Evolutionary conservation across 2,329 filamentous ascomycete genomes (phyloP).

Genomic region (Tolypocladium paradoxum): DNA sequence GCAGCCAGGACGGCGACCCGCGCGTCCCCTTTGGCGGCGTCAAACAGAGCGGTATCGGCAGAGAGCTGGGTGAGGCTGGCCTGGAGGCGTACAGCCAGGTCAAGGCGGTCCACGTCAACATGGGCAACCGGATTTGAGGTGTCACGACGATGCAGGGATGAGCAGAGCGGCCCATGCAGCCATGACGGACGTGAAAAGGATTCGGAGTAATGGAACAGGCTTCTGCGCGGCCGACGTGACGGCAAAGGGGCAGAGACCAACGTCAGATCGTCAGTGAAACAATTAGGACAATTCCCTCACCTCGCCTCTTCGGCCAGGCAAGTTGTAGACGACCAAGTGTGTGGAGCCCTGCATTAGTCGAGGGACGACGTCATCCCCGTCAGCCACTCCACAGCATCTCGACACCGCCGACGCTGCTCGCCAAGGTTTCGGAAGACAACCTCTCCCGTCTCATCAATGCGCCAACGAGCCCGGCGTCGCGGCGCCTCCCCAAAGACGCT

Average conservation of each 20-base stretch:
- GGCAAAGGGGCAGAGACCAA: neutral
- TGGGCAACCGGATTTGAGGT: conserved; percentile 22
- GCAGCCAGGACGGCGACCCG: conserved; percentile 31
- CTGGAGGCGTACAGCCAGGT: conserved; percentile 32
- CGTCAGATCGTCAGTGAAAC: too few relatives aligned
- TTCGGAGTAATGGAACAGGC: neutral
- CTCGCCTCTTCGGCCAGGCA: neutral
- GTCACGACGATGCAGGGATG: neutral
- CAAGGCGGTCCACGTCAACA: conserved; percentile 34
- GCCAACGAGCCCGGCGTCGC: neutral
- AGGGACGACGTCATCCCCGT: neutral
- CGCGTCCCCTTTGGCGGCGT: conserved; percentile 34
- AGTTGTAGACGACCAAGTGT: neutral
- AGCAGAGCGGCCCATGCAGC: too few relatives aligned
- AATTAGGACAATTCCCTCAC: neutral
- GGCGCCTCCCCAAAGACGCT: neutral
- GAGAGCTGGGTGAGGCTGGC: conserved; percentile 34
- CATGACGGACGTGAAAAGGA: neutral
- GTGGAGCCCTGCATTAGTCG: neutral
- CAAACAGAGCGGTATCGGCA: conserved; percentile 36
- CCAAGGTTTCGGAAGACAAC: neutral
- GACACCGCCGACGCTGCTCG: neutral
- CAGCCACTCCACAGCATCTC: neutral
- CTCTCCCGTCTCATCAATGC: neutral
- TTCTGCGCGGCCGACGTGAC: neutral